Percentiles rank a stretch among this genome's conserved stretches.
Evolutionary conservation across 2,329 filamentous ascomycete genomes (phyloP).

Genomic region (Fusarium tanahbumbuense): DNA sequence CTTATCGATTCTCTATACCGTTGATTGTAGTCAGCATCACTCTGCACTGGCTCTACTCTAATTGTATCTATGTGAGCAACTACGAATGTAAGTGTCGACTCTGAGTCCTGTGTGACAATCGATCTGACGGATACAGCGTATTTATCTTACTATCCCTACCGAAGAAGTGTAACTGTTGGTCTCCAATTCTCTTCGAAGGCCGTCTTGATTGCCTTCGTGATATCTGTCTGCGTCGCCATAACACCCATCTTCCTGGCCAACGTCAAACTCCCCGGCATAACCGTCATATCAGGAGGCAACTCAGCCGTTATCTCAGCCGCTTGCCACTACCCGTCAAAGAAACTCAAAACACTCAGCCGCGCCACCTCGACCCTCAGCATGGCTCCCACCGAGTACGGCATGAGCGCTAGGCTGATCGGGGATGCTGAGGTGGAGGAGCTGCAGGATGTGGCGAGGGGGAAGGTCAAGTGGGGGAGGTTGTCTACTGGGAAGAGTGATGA

Average conservation of each 20-base stretch:
- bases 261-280: slow-evolving; percentile 24
- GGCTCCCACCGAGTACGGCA: not conserved
- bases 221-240: slow-evolving; percentile 11
- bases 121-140: slow-evolving; percentile 10
- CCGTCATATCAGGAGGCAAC: slow-evolving; percentile 26
- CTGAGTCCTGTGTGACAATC: not conserved
- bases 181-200: slow-evolving; percentile 29
- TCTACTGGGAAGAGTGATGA: slow-evolving; percentile 15
- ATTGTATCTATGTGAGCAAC: slow-evolving; percentile 37
- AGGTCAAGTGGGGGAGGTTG: slow-evolving; percentile 31
- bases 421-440: slow-evolving; percentile 1
- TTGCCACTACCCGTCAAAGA: slow-evolving; percentile 18
- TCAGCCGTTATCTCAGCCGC: slow-evolving; percentile 36
- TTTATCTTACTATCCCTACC: slow-evolving; percentile 1
- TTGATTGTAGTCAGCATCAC: slow-evolving; percentile 23
- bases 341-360: slow-evolving; percentile 3
- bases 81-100: slow-evolving; percentile 16
- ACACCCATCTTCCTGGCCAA: slow-evolving; percentile 17
- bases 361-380: not conserved
- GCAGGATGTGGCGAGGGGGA: not conserved
- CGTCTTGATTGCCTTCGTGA: slow-evolving; percentile 6
- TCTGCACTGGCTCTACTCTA: slow-evolving; percentile 42
- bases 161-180: not conserved
- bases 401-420: slow-evolving; percentile 7
- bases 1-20: slow-evolving; percentile 38